These are phyloP conservation scores for Colletotrichum orbiculare DNA, from an alignment of 2,329 filamentous ascomycete genomes.

Conservation along the genomic window DNA sequence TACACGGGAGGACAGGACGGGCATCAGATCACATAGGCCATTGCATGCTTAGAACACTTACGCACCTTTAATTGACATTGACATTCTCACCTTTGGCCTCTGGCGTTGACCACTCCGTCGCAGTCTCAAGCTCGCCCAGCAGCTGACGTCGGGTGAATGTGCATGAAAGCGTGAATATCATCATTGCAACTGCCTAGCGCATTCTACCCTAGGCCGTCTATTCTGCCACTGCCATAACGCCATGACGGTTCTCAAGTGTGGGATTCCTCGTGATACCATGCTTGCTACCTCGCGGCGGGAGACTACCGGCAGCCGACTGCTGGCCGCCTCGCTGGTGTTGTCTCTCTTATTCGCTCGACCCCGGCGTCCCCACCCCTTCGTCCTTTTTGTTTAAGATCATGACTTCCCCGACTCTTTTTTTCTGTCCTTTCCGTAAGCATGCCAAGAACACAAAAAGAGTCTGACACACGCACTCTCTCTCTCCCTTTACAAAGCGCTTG, in stretches of 20 bases:
- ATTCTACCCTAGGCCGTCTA: slow-evolving; percentile 37
- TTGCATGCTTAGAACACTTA: slow-evolving; percentile 35
- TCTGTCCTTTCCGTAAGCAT: slow-evolving; percentile 3
- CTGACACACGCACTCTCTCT: slow-evolving; percentile 5
- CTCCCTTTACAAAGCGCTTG: slow-evolving; percentile 32
- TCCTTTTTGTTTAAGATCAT: slow-evolving; percentile 1
- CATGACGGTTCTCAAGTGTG: slow-evolving; percentile 38
- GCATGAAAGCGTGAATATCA: slow-evolving; percentile 37
- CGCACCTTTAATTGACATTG: slow-evolving; percentile 35
- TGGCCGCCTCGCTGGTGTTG: slow-evolving; percentile 8
- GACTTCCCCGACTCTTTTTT: neutral
- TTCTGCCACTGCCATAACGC: slow-evolving; percentile 40
- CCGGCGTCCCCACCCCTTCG: slow-evolving; percentile 5
- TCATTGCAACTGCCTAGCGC: slow-evolving; percentile 36
- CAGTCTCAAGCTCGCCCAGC: neutral
- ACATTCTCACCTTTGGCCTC: slow-evolving; percentile 15
- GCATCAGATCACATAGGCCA: slow-evolving; percentile 35
- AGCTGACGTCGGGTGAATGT: slow-evolving; percentile 7
- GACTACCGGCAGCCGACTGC: slow-evolving; percentile 19
- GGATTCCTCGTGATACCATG: slow-evolving; percentile 37
- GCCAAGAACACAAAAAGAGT: neutral
- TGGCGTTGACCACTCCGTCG: neutral
- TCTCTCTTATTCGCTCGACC: slow-evolving; percentile 22
- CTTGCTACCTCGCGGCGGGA: slow-evolving; percentile 36
- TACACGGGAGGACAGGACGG: slow-evolving; percentile 34